phyloP scores from a whole-genome alignment of 495 filamentous ascomycete genomes.

The Ramalina intermedia region DNA sequence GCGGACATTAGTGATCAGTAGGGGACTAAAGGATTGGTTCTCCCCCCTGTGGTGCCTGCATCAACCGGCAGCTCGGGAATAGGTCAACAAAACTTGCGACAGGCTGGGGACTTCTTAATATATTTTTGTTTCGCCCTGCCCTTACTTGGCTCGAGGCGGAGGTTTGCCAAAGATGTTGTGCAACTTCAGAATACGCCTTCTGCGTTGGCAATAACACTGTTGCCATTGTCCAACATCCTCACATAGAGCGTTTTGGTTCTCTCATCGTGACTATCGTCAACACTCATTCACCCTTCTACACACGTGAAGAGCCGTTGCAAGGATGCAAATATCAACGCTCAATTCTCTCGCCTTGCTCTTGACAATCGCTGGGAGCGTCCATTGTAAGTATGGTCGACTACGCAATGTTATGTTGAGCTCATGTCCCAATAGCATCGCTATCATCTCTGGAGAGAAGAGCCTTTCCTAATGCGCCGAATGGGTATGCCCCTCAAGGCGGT shows the following conservation, averaged over 20 bases:
- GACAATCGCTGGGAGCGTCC: background rate
- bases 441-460: conserved; percentile 14
- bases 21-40: too few species aligned
- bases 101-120: too few species aligned
- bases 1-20: too few species aligned
- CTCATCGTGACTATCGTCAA: background rate
- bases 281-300: background rate
- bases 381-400: background rate
- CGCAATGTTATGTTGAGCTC: background rate
- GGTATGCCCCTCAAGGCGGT: conserved; percentile 28
- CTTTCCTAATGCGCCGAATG: conserved; percentile 33
- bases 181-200: too few species aligned
- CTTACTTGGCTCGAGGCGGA: too few species aligned
- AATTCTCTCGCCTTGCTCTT: conserved; percentile 13
- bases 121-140: too few species aligned
- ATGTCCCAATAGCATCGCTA: background rate
- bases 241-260: background rate
- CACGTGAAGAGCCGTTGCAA: too few species aligned
- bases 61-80: too few species aligned
- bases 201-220: background rate
- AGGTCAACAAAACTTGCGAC: too few species aligned
- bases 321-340: too few species aligned
- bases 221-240: background rate
- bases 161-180: too few species aligned
- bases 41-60: too few species aligned